Conservation (phyloP, 225 moss, liverwort and hornwort species). For the Pseudisothecium myosuroides region DNA sequence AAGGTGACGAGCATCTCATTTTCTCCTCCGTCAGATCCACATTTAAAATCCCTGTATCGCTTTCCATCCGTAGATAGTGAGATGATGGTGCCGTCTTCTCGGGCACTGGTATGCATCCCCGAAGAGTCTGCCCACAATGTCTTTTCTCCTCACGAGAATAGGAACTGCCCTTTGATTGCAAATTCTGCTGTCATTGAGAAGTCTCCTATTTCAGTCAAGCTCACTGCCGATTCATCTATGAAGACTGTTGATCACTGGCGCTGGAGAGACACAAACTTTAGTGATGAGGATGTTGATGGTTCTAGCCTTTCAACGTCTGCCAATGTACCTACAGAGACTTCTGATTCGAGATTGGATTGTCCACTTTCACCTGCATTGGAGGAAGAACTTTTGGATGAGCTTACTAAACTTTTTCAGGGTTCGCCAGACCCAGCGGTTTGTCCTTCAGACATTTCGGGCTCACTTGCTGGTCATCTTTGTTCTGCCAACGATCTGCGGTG, state of each 20-base stretch:
- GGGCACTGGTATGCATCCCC: neutral
- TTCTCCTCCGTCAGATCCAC: neutral
- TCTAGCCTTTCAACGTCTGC: neutral
- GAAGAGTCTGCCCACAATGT: neutral
- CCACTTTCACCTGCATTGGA: conserved; percentile 26
- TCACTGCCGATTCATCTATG: neutral
- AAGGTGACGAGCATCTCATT: conserved; percentile 3
- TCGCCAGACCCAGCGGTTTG: neutral
- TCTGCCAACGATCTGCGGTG: neutral
- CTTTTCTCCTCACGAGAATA: neutral
- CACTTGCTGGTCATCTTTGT: neutral
- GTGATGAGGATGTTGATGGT: neutral
- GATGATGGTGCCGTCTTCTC: neutral
- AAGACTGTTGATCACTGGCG: neutral
- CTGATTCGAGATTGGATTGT: neutral
- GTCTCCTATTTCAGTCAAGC: conserved; percentile 3
- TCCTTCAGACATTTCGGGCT: neutral
- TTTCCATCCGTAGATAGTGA: neutral
- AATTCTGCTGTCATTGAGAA: neutral
- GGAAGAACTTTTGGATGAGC: conserved; percentile 42
- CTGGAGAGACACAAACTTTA: neutral
- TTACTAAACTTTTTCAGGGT: conserved; percentile 23
- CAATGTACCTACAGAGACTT: neutral
- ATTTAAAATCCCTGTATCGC: neutral
- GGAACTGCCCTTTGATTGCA: neutral